Conservation (phyloP, 768 basidiomycete genomes). For the Podaxis sp. region DNA sequence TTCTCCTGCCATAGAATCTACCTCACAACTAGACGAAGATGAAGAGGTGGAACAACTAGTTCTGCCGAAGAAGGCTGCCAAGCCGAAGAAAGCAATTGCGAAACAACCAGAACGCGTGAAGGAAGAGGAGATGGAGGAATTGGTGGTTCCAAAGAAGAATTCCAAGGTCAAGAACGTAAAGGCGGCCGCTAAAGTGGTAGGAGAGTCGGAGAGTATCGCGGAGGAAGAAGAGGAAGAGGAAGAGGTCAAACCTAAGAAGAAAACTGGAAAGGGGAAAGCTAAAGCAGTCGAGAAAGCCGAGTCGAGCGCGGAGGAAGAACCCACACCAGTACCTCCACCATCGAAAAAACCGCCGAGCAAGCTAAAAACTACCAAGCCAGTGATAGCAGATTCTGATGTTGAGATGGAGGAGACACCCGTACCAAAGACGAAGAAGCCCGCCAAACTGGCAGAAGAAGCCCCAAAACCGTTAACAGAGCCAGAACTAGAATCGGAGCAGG, state of each 20-base stretch:
- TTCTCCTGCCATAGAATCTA: constrained; percentile 13
- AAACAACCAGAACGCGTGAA: background rate
- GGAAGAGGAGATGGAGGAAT: constrained; percentile 18
- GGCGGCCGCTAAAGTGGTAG: constrained; percentile 5
- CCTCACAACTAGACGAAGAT: constrained; percentile 22
- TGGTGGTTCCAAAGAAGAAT: background rate
- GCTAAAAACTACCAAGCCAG: background rate
- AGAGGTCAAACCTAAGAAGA: constrained; percentile 10
- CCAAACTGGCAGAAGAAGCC: background rate
- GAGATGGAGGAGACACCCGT: constrained; percentile 4
- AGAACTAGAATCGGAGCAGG: background rate
- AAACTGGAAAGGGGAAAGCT: background rate
- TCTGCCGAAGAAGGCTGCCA: constrained; percentile 13
- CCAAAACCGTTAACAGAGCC: background rate
- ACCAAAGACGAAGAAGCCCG: background rate
- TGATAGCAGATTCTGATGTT: constrained; percentile 2
- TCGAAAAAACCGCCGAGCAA: constrained; percentile 3
- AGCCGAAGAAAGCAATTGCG: constrained; percentile 21
- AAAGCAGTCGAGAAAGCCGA: constrained; percentile 38
- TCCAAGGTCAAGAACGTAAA: constrained; percentile 25
- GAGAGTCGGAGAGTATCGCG: background rate
- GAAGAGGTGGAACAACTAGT: constrained; percentile 2
- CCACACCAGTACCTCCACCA: background rate
- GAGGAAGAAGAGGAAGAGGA: constrained; percentile 20
- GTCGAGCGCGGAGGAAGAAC: constrained; percentile 19